Conservation (phyloP, 768 basidiomycete species). For the Pleurotus djamor region DNA sequence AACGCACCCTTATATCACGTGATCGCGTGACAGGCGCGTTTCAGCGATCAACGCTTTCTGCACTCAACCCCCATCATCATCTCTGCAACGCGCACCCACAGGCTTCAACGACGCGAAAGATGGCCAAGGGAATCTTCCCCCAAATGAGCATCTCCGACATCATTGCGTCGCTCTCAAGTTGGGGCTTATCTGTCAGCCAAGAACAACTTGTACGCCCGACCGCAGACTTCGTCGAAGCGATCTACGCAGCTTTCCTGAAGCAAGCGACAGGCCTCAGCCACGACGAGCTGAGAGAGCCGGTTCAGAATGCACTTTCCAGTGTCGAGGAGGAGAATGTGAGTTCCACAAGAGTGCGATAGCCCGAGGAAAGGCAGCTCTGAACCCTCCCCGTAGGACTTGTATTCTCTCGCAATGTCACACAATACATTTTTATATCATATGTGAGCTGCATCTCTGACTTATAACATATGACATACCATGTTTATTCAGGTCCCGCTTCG, state of each 20-base stretch:
- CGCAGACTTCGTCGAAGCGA: constrained; percentile 65
- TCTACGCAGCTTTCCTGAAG: constrained; percentile 71
- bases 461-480: constrained; percentile 4
- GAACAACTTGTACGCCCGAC: constrained; percentile 70
- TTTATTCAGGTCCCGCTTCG: constrained; percentile 57
- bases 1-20: neutral
- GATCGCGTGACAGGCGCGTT: constrained; percentile 1
- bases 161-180: constrained; percentile 58
- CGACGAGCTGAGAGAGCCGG: constrained; percentile 56
- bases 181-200: constrained; percentile 64
- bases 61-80: neutral
- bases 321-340: constrained; percentile 57
- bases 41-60: neutral
- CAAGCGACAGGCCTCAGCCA: constrained; percentile 66
- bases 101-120: constrained; percentile 14
- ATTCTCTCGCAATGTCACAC: constrained; percentile 51
- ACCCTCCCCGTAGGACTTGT: constrained; percentile 54
- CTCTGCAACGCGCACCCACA: constrained; percentile 12
- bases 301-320: constrained; percentile 49
- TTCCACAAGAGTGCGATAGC: neutral
- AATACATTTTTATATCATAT: constrained; percentile 72
- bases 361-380: neutral
- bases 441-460: constrained; percentile 30
- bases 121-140: constrained; percentile 59
- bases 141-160: constrained; percentile 66